Evolutionary conservation across 139 green algal genomes (phyloP).

Genomic region (Marvania coccoides): DNA sequence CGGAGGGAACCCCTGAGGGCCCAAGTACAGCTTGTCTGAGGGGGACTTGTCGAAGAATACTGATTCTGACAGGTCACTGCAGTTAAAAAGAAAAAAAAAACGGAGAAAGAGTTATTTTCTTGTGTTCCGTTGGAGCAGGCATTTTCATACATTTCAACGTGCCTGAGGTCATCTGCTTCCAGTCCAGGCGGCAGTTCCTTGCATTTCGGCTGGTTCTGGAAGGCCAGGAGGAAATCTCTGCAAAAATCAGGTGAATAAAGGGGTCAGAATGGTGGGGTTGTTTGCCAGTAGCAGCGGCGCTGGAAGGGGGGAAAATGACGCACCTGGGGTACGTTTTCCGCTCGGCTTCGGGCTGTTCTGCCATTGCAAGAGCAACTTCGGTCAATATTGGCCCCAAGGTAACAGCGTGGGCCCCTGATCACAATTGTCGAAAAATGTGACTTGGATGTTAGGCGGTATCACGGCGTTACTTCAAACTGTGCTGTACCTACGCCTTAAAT

Average conservation of each 20-base stretch:
- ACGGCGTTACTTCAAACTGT: no score
- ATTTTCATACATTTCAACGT: background rate
- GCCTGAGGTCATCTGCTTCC: slow-evolving; percentile 12
- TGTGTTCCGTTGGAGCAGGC: slow-evolving; percentile 3
- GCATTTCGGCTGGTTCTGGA: slow-evolving; percentile 10
- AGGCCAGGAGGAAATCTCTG: slow-evolving; percentile 4
- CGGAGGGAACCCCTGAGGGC: slow-evolving; percentile 2
- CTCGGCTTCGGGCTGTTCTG: background rate
- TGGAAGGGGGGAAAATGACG: background rate
- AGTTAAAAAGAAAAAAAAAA: background rate
- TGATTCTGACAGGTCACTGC: slow-evolving; percentile 17
- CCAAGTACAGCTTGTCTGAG: slow-evolving; percentile 9
- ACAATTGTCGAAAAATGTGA: no score
- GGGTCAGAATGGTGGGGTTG: no score
- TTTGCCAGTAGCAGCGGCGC: no score
- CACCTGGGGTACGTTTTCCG: background rate
- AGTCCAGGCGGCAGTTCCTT: slow-evolving; percentile 2
- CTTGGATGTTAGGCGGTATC: no score
- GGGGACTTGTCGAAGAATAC: slow-evolving; percentile 20
- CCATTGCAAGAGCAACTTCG: background rate
- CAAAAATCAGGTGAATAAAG: background rate
- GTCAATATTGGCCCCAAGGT: background rate
- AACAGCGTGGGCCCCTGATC: no score
- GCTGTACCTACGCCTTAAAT: no score
- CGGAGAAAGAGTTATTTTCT: background rate